A percentile compares a stretch with the other conserved stretches of the same genome.
phyloP scores from a whole-genome alignment of 176 grass and related monocot genomes.

The Hyparrhenia diplandra region DNA sequence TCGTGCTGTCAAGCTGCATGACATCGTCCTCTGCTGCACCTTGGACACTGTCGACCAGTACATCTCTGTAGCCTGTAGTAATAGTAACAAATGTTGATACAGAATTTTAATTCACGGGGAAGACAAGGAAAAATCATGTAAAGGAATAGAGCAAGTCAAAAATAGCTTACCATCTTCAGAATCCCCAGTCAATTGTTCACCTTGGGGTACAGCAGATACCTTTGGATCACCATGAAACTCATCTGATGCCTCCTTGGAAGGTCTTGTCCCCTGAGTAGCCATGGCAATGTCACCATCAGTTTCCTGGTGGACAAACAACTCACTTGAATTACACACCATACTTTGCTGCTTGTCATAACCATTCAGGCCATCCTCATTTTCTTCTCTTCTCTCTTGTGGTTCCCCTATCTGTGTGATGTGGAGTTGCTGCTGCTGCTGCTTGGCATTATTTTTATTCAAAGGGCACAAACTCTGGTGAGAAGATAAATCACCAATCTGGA shows the following conservation, averaged over 20 bases:
- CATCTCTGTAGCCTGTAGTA: background rate
- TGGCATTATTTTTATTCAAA: too few species aligned
- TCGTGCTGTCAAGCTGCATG: background rate
- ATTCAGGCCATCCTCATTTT: background rate
- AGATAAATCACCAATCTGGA: too few species aligned
- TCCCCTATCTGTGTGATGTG: too few species aligned
- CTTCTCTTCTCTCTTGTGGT: background rate
- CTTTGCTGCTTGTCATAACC: too few species aligned
- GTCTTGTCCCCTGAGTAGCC: background rate
- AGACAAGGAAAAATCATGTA: too few species aligned
- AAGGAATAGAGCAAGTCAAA: background rate
- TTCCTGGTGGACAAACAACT: background rate
- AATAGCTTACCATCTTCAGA: background rate
- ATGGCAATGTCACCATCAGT: background rate
- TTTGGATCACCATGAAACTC: background rate
- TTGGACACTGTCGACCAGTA: background rate
- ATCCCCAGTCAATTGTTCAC: background rate
- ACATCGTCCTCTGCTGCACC: background rate
- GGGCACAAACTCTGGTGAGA: too few species aligned
- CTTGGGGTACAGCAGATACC: background rate
- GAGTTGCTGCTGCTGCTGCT: too few species aligned
- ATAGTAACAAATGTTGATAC: background rate
- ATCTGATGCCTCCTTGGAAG: background rate
- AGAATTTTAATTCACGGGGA: too few species aligned
- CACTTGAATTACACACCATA: too few species aligned